These are phyloP conservation scores for Geotrichum armillariae DNA, from an alignment of 1,139 yeast species.

Conservation along the genomic window DNA sequence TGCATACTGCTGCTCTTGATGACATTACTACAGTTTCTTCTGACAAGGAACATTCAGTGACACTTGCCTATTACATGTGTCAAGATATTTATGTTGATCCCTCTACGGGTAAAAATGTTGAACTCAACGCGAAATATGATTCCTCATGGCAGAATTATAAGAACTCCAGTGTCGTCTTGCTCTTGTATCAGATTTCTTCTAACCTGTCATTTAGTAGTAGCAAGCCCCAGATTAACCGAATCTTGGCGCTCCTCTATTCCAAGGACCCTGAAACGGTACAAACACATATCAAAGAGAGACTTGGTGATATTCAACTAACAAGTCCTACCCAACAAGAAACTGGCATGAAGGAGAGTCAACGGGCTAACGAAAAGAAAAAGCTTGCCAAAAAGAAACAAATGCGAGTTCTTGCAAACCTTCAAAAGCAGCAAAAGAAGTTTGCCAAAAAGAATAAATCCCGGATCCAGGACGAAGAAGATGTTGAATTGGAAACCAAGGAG, in stretches of 20 bases:
- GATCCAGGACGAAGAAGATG: slow-evolving; percentile 41
- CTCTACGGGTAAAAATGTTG: background rate
- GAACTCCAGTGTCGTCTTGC: background rate
- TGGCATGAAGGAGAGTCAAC: background rate
- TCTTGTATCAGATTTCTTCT: slow-evolving; percentile 8
- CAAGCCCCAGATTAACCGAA: slow-evolving; percentile 21
- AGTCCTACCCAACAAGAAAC: background rate
- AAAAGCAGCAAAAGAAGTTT: slow-evolving; percentile 71
- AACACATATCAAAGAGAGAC: slow-evolving; percentile 1
- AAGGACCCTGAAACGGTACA: slow-evolving; percentile 19
- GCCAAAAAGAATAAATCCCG: slow-evolving; percentile 44
- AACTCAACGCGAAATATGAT: background rate
- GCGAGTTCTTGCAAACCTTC: slow-evolving; percentile 70
- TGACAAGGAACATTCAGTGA: background rate
- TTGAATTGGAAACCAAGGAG: slow-evolving; percentile 39
- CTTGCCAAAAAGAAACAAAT: slow-evolving; percentile 71
- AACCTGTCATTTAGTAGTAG: slow-evolving; percentile 2
- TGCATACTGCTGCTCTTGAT: slow-evolving; percentile 56
- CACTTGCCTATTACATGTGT: slow-evolving; percentile 19
- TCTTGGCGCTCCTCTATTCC: slow-evolving; percentile 22
- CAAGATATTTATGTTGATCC: background rate
- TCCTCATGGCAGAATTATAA: background rate
- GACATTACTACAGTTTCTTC: slow-evolving; percentile 28
- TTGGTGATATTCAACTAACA: slow-evolving; percentile 1
- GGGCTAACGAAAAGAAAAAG: slow-evolving; percentile 7